Percentiles rank a stretch among this genome's conserved stretches.
phyloP scores from a whole-genome alignment of 768 basidiomycete species.

The Podaxis pistillaris region DNA sequence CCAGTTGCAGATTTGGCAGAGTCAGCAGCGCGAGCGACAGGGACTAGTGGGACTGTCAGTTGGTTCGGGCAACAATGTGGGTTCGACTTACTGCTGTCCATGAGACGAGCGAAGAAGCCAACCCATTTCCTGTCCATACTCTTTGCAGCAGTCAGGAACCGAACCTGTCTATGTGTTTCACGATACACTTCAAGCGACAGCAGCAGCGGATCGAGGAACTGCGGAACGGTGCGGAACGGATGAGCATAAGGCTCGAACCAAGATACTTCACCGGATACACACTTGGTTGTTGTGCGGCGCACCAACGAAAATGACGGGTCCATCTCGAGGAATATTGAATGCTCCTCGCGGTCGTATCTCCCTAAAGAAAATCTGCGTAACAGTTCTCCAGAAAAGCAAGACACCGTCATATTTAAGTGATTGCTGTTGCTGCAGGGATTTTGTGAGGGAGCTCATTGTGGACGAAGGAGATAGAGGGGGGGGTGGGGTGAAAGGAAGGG shows the following conservation, averaged over 20 bases:
- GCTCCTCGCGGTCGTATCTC: slow-evolving; percentile 93
- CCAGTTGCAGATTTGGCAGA: slow-evolving; percentile 76
- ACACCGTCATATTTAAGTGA: slow-evolving; percentile 63
- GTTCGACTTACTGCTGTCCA: slow-evolving; percentile 76
- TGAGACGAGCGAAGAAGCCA: slow-evolving; percentile 76
- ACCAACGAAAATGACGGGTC: slow-evolving; percentile 89
- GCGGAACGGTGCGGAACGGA: not conserved
- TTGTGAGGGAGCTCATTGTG: slow-evolving; percentile 22
- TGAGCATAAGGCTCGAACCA: slow-evolving; percentile 2
- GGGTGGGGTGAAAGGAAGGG: slow-evolving; percentile 1
- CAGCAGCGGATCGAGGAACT: slow-evolving; percentile 93
- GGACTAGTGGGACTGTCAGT: slow-evolving; percentile 54
- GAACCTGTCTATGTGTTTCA: slow-evolving; percentile 78
- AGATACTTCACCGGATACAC: slow-evolving; percentile 16
- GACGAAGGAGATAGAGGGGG: not conserved
- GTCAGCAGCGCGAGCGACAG: slow-evolving; percentile 91
- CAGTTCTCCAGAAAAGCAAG: slow-evolving; percentile 79
- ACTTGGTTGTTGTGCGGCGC: slow-evolving; percentile 94
- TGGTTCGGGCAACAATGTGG: slow-evolving; percentile 3
- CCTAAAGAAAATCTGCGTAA: slow-evolving; percentile 94
- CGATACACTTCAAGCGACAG: slow-evolving; percentile 82
- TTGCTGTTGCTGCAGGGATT: slow-evolving; percentile 18
- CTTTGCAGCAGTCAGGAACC: slow-evolving; percentile 86
- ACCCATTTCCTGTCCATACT: slow-evolving; percentile 80
- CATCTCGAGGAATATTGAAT: slow-evolving; percentile 89